Evolutionary conservation across 306 rosid genomes (phyloP).

Genomic region (Lathyrus aphaca): DNA sequence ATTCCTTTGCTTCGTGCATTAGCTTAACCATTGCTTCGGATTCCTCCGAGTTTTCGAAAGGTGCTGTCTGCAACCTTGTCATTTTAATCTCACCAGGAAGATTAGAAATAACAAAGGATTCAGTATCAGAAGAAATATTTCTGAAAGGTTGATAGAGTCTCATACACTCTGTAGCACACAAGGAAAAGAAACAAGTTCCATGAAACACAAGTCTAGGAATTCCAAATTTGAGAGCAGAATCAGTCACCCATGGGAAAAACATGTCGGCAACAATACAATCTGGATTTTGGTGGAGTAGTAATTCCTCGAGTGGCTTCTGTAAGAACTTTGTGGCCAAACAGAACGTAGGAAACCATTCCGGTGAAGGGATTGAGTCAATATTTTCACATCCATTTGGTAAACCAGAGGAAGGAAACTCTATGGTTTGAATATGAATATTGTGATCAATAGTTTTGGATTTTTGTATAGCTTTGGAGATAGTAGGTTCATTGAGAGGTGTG

Average conservation of each 20-base stretch:
- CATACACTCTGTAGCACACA: conserved; percentile 27
- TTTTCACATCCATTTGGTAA: conserved; percentile 48
- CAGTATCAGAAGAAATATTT: conserved; percentile 48
- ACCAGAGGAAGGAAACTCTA: conserved; percentile 35
- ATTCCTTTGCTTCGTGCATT: not conserved
- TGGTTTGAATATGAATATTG: conserved; percentile 30
- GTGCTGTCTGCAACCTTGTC: conserved; percentile 32
- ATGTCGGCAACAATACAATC: conserved; percentile 36
- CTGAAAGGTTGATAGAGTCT: conserved; percentile 36
- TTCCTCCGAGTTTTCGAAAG: not conserved
- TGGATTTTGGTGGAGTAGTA: conserved; percentile 12
- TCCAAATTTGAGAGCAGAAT: conserved; percentile 41
- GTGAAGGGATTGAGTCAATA: conserved; percentile 7
- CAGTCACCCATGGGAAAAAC: conserved; percentile 43
- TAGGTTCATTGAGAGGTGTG: conserved; percentile 45
- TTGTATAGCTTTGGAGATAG: conserved; percentile 38
- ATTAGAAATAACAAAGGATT: conserved; percentile 43
- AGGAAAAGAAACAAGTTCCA: conserved; percentile 36
- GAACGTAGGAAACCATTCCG: not conserved
- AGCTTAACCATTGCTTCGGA: not conserved
- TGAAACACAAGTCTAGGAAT: conserved; percentile 47
- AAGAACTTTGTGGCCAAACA: conserved; percentile 2
- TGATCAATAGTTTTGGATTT: not conserved
- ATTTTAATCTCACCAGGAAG: conserved; percentile 49
- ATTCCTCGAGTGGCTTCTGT: conserved; percentile 40